A percentile compares a stretch with the other conserved stretches of the same genome.
Conservation (phyloP, 371 early-diverging fungal species). For the Syncephalis fuscata region DNA sequence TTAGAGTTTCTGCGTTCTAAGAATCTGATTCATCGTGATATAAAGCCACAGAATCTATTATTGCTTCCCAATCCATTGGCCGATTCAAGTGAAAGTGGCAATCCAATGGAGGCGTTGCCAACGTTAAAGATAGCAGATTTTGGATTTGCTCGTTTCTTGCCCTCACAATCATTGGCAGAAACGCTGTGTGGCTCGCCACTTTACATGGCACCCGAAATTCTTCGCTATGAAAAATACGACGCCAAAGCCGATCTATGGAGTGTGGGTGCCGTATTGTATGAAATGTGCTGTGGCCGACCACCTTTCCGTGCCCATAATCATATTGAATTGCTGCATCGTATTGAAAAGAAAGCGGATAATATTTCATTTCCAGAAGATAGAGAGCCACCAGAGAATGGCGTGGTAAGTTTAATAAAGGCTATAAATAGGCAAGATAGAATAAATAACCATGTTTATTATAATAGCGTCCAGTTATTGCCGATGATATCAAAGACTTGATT, state of each 20-base stretch:
- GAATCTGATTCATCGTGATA: slow-evolving; percentile 88
- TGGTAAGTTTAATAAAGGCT: too few relatives aligned
- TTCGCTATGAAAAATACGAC: slow-evolving; percentile 81
- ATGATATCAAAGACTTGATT: slow-evolving; percentile 69
- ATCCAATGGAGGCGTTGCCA: slow-evolving; percentile 27
- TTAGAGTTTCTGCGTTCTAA: slow-evolving; percentile 69
- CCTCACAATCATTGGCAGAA: slow-evolving; percentile 68
- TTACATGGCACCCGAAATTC: slow-evolving; percentile 95
- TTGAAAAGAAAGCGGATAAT: slow-evolving; percentile 61
- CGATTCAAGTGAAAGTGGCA: slow-evolving; percentile 15
- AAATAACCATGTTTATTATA: neutral
- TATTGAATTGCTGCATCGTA: slow-evolving; percentile 71
- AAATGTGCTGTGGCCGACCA: slow-evolving; percentile 78
- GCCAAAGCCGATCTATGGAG: slow-evolving; percentile 95
- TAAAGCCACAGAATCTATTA: slow-evolving; percentile 90
- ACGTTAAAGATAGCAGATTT: slow-evolving; percentile 88
- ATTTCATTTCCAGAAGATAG: slow-evolving; percentile 67
- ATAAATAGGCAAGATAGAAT: neutral
- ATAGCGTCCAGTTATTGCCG: slow-evolving; percentile 19
- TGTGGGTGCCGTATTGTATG: slow-evolving; percentile 88
- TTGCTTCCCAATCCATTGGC: slow-evolving; percentile 30
- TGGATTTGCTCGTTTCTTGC: slow-evolving; percentile 86
- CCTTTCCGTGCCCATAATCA: slow-evolving; percentile 90
- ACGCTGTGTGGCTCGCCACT: slow-evolving; percentile 92
- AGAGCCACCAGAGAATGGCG: neutral